Base-by-base conservation (phyloP, 306 rosid genomes). In the Vigna hirtella region DNA sequence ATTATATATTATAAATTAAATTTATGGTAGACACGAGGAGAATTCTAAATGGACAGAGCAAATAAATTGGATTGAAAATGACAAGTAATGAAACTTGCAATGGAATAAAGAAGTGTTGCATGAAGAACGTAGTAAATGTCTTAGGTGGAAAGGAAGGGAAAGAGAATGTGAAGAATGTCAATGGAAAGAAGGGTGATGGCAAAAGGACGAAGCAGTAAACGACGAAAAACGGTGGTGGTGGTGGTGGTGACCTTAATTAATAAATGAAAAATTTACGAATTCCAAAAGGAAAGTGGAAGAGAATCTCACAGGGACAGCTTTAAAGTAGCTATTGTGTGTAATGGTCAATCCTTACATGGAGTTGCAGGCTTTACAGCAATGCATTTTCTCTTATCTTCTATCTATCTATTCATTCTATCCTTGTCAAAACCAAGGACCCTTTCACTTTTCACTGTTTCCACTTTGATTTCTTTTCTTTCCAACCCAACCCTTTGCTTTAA, bases 261-360 rank as follows among this genome's bases (percentile, higher is more conserved):
- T 17, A 17, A 3, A 3, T 2, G 32, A 62, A 72, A 63, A 64
- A 66, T 49, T 77, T 79, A 86, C 55, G 69, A 68, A 78, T 78
- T 73, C 59, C 77, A 75, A 79, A 81, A 81, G 18, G 14, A 56
- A 20, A 38, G 77, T 58, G 76, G 40, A 69, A 66, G 78, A 74
- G 87, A 79, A 86, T 86, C 90, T 79, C 74, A 51, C 80, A 64
- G 79, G 72, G 67, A 43, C 83, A 70, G 79, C 66, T 50, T 73
- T 72, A 12, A 26, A 66, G 36, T 42, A 42, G 1, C 2, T 8
- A 14, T 42, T 36, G 66, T 69, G 81, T 49, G 68, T 17, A 22
- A 59, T 82, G 78, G 82, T 82, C 82, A 77, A 71, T 42, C 57
- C 65, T 51, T 28, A 47, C 81, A 34, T 2, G 1, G 10, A 42